Evolutionary conservation across 2,329 filamentous ascomycete species (phyloP), one percentile per base, ranked within the genome.

Genomic region (Neurospora sp.): DNA sequence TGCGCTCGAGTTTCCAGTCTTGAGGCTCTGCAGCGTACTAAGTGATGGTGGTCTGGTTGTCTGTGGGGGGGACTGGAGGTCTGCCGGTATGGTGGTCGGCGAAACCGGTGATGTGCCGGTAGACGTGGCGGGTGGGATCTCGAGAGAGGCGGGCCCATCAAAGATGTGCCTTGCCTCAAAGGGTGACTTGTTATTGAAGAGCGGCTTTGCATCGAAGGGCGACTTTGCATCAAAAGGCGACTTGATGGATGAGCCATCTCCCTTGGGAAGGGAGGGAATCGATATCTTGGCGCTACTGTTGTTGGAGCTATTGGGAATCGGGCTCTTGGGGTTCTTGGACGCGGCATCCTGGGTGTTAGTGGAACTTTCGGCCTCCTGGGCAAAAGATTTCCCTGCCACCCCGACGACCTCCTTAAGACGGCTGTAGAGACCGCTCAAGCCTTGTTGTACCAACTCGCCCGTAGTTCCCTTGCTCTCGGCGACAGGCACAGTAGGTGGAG

Each of bases 401-500:
- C 90, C 91, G n/a, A 96, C 92, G 0, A 90, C 93, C 70, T 92
- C 92, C 77, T 90, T 89, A 75, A 98, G 86, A 43, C 93, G 90
- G 80, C 87, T 96, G 79, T 97, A 98, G 43, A 98, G 82, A 0
- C 95, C 93, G 77, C 92, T 97, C 66, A 98, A 83, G 4, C 95
- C 93, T 79, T 95, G 92, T 73, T 96, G 92, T 28, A 96, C 88
- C 52, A 91, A 80, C 71, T 97, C 93, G 36, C 89, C 88, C 0
- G 90, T 84, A 43, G 92, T 83, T 9, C 87, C 87, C 78, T 93
- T 93, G 71, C 84, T 88, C 75, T 97, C 93, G 33, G 84, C 80
- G 15, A 83, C 81, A 1, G 85, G 83, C 1, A 87, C 81, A 1
- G 86, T 83, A 2, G 91, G 89, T 62, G 52, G 52, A 2, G 52